Percentiles rank a stretch among this genome's conserved stretches.
These are phyloP conservation scores for Zarea fungicola DNA, from an alignment of 2,329 filamentous ascomycete species.

Conservation along the genomic window DNA sequence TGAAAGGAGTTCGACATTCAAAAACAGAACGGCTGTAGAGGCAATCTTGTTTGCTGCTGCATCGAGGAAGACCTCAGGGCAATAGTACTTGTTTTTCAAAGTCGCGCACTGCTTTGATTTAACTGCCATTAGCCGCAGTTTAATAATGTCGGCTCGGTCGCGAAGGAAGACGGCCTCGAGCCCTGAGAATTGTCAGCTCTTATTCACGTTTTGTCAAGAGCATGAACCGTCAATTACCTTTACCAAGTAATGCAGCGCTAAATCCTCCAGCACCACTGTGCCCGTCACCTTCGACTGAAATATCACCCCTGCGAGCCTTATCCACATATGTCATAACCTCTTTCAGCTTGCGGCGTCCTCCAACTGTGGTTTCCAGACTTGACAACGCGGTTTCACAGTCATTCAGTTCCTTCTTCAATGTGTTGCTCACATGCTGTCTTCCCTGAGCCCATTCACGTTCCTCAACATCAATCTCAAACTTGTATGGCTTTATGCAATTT, in stretches of 20 bases:
- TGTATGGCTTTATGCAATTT: constrained; percentile 98
- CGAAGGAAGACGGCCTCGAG: constrained; percentile 91
- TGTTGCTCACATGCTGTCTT: constrained; percentile 71
- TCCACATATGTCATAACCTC: constrained; percentile 93
- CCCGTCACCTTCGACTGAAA: constrained; percentile 77
- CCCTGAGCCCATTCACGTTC: constrained; percentile 83
- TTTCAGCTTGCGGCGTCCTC: constrained; percentile 75
- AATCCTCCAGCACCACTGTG: constrained; percentile 87
- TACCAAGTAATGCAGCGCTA: constrained; percentile 75
- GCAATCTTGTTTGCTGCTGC: constrained; percentile 93
- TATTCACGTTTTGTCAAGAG: not conserved
- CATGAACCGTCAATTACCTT: constrained; percentile 52
- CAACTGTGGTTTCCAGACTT: constrained; percentile 69
- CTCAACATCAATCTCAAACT: constrained; percentile 94
- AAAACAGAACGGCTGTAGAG: constrained; percentile 89
- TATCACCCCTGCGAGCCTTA: constrained; percentile 78
- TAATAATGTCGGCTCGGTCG: constrained; percentile 83
- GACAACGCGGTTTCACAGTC: constrained; percentile 78
- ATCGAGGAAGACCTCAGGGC: constrained; percentile 96
- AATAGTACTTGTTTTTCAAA: constrained; percentile 89
- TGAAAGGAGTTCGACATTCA: constrained; percentile 92
- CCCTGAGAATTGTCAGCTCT: constrained; percentile 47
- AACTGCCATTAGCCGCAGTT: constrained; percentile 80
- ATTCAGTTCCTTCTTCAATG: constrained; percentile 81
- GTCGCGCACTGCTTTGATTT: constrained; percentile 85